These are phyloP conservation scores for Vinca minor DNA, from an alignment of 257 asterid species.

Conservation along the genomic window DNA sequence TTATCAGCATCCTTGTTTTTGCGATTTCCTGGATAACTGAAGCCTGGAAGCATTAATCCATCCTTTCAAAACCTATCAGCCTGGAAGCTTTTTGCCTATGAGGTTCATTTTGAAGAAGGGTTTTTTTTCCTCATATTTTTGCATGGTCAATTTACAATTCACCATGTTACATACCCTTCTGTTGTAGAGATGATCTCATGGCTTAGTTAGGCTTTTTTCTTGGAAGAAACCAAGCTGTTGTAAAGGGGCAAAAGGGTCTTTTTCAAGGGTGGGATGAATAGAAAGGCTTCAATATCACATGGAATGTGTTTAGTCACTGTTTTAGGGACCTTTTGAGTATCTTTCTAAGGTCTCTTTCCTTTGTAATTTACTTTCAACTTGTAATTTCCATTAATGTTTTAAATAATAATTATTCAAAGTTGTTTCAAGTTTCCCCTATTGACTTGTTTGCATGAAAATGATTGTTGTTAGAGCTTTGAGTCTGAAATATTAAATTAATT, in stretches of 20 bases:
- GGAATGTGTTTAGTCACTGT: constrained; percentile 4
- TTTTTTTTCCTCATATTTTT: constrained; percentile 3
- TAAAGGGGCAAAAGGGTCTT: neutral
- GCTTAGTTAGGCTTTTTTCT: constrained; percentile 3
- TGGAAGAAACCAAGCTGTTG: neutral
- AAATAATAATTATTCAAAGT: constrained; percentile 1
- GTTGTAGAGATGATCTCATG: constrained; percentile 16
- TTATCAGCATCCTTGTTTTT: too few relatives aligned
- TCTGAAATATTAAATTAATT: too few relatives aligned
- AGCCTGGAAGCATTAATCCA: constrained; percentile 2
- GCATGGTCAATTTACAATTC: constrained; percentile 10
- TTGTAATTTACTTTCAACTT: constrained; percentile 15
- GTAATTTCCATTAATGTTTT: neutral
- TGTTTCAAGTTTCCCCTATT: neutral
- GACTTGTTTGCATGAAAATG: neutral
- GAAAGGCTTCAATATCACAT: constrained; percentile 7
- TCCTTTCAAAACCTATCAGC: neutral
- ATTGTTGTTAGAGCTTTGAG: too few relatives aligned
- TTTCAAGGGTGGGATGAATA: neutral
- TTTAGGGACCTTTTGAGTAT: constrained; percentile 17
- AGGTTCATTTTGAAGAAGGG: constrained; percentile 20
- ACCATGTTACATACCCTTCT: constrained; percentile 17
- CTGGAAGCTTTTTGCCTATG: constrained; percentile 11
- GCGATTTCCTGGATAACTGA: neutral
- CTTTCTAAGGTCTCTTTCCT: constrained; percentile 13